Percentiles rank a stretch among this genome's conserved stretches.
phyloP scores from a whole-genome alignment of 352 stramenopile species.

The Pythium volutum region DNA sequence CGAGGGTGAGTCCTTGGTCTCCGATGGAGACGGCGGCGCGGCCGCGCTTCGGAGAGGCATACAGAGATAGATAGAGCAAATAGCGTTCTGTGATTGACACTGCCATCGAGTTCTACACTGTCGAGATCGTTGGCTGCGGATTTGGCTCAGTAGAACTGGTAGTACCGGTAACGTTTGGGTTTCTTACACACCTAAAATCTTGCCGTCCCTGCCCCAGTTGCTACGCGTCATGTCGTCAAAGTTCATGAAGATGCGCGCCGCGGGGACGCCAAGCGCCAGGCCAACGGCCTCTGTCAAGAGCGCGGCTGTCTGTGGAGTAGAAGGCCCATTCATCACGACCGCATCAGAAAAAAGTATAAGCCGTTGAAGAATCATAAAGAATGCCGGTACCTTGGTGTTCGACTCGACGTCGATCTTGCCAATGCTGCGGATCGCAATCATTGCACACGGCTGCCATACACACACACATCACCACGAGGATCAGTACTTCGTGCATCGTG shows the following conservation, averaged over 20 bases:
- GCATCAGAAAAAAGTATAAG: too few relatives aligned
- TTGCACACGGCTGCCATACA: not conserved
- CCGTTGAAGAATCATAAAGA: not conserved
- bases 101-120: too few relatives aligned
- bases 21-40: too few relatives aligned
- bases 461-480: not conserved
- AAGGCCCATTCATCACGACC: too few relatives aligned
- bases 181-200: too few relatives aligned
- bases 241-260: not conserved
- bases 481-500: not conserved
- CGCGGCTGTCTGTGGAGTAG: not conserved
- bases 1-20: too few relatives aligned
- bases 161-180: too few relatives aligned
- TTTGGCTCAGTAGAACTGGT: too few relatives aligned
- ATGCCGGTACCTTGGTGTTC: not conserved
- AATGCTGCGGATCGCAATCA: slow-evolving; percentile 2
- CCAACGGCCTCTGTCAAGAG: not conserved
- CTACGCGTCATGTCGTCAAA: slow-evolving; percentile 2
- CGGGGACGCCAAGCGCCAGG: not conserved
- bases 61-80: too few relatives aligned
- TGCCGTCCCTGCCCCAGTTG: not conserved
- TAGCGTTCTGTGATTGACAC: too few relatives aligned
- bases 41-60: too few relatives aligned
- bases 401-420: slow-evolving; percentile 3
- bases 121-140: too few relatives aligned